Percentiles rank a stretch among this genome's conserved stretches.
These are phyloP conservation scores for Lactarius hatsudake DNA, from an alignment of 768 basidiomycete genomes.

Conservation along the genomic window DNA sequence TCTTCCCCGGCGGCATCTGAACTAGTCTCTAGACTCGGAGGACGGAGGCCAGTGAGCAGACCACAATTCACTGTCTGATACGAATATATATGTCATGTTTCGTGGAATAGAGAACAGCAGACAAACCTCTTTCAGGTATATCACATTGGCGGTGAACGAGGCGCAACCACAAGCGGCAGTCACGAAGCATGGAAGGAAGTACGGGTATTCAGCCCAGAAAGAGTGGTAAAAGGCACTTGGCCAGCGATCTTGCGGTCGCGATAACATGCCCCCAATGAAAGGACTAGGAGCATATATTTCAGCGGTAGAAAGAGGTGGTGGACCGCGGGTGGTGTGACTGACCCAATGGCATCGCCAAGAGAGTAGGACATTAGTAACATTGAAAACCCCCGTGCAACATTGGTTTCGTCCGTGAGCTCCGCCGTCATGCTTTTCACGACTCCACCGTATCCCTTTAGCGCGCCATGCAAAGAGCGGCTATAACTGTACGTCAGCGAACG, in stretches of 20 bases:
- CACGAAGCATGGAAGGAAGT: conserved; percentile 28
- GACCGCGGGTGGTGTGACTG: neutral
- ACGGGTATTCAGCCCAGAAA: conserved; percentile 30
- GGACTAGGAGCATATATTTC: conserved; percentile 16
- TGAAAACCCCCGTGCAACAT: neutral
- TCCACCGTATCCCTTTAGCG: neutral
- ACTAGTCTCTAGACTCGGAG: neutral
- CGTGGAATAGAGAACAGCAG: neutral
- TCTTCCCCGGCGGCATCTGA: neutral
- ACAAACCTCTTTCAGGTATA: conserved; percentile 10
- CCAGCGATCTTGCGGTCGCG: conserved; percentile 28
- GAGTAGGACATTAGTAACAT: neutral
- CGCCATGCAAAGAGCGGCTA: neutral
- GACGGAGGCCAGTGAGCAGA: neutral
- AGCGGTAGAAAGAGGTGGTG: no score
- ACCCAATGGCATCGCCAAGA: conserved; percentile 16
- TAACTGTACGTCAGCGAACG: neutral
- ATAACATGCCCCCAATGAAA: conserved; percentile 27
- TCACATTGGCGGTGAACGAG: neutral
- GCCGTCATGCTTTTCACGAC: neutral
- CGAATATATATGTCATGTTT: neutral
- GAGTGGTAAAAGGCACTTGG: conserved; percentile 17
- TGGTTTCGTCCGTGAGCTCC: neutral
- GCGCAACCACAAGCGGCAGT: neutral
- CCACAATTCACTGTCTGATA: neutral